Evolutionary conservation across 768 basidiomycete genomes (phyloP).

Genomic region (Trametopsis cervina): DNA sequence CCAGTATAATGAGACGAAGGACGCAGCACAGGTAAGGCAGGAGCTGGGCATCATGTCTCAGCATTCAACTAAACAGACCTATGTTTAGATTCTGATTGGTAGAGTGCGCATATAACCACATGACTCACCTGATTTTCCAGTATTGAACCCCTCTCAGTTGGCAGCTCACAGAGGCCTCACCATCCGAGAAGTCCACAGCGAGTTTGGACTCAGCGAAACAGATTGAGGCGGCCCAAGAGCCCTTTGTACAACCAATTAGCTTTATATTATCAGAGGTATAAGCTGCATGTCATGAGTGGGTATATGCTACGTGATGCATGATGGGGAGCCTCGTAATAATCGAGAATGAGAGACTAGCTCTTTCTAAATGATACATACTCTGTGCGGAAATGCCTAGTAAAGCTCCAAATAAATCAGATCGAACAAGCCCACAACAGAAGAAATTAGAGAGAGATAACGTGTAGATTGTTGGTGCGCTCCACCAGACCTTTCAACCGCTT

Average conservation of each 20-base stretch:
- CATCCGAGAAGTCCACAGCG: slow-evolving; percentile 66
- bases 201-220: slow-evolving; percentile 52
- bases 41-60: neutral
- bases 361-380: neutral
- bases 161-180: slow-evolving; percentile 64
- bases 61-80: neutral
- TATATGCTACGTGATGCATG: neutral
- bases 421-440: neutral
- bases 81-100: slow-evolving; percentile 64
- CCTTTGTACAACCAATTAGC: neutral
- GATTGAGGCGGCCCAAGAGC: slow-evolving; percentile 32
- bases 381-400: neutral
- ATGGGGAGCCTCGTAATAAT: neutral
- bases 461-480: slow-evolving; percentile 48
- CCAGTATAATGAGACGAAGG: slow-evolving; percentile 76
- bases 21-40: slow-evolving; percentile 63
- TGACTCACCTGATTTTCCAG: neutral
- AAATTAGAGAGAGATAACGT: neutral
- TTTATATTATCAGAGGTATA: neutral
- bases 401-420: neutral
- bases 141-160: slow-evolving; percentile 38
- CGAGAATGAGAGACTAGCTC: neutral
- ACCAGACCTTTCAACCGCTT: slow-evolving; percentile 63
- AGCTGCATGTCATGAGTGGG: neutral
- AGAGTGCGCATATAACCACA: slow-evolving; percentile 37